Percentiles rank a stretch among this genome's conserved stretches.
Conservation (phyloP, 202 grass and related monocot species). For the Tripidium arundinaceum region DNA sequence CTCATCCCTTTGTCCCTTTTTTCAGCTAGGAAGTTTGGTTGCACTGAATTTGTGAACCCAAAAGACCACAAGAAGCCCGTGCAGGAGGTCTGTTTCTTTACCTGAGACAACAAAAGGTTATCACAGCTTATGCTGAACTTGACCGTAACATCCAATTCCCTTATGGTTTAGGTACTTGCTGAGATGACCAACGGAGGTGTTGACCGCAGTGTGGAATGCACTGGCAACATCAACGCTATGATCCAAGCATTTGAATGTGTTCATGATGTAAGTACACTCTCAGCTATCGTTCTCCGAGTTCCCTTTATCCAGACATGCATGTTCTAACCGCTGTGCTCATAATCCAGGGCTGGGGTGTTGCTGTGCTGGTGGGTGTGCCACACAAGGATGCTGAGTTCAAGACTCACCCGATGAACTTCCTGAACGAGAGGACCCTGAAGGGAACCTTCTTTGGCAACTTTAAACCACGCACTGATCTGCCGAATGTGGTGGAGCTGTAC, state of each 20-base stretch:
- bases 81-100: conserved; percentile 58
- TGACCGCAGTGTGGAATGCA: conserved; percentile 86
- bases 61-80: conserved; percentile 76
- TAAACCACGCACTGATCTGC: conserved; percentile 79
- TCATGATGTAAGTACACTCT: conserved; percentile 43
- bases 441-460: conserved; percentile 97
- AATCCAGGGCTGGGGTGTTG: conserved; percentile 87
- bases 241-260: conserved; percentile 97
- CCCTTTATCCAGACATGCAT: background rate
- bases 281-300: background rate
- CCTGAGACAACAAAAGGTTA: background rate
- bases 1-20: too few relatives aligned
- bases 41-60: conserved; percentile 89
- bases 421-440: conserved; percentile 86
- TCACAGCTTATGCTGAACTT: background rate
- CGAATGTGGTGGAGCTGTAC: conserved; percentile 85
- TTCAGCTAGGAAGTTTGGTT: conserved; percentile 90
- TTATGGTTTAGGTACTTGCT: conserved; percentile 65
- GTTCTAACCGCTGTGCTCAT: background rate
- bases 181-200: conserved; percentile 97
- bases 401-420: conserved; percentile 82
- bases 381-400: conserved; percentile 82
- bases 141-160: background rate
- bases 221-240: conserved; percentile 88
- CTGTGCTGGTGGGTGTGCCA: conserved; percentile 86